Base-by-base conservation (phyloP, 2,329 filamentous ascomycete genomes). In the Zymoseptoria passerinii region DNA sequence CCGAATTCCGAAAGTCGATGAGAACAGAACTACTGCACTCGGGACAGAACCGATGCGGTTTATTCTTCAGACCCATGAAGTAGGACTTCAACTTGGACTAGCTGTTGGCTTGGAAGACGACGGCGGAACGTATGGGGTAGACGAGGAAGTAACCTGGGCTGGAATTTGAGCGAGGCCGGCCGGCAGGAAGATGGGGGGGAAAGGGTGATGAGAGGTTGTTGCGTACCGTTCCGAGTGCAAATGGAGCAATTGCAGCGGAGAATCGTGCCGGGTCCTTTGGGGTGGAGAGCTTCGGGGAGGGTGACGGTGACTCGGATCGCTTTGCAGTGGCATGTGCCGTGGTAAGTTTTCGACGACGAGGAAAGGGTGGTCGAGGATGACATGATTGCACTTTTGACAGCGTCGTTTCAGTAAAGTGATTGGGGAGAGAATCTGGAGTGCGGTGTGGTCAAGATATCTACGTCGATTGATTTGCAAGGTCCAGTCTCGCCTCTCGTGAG, bases 161-260 rank as follows among this genome's bases (percentile, higher is more conserved):
- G 23, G 23, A 23, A 23, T 23, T 23, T 23, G 23, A 23, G 23
- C 23, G 4, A 23, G 23, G 23, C 23, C 23, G 23, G n/a, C n/a
- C n/a, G n/a, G n/a, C n/a, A n/a, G n/a, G n/a, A n/a, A n/a, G n/a
- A n/a, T n/a, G n/a, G n/a, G 29, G 49, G 40, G 35, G 16, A 1
- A 28, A 23, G 28, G 18, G 29, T 52, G 19, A n/a, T n/a, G 35
- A 40, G 23, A 49, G 19, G n/a, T 27, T 16, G 4, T 16, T 23
- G 23, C 19, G 16, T n/a, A 61, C 61, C 64, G 50, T 66, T 65
- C 58, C 66, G 65, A 28, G 57, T 61, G 59, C 66, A 69, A 54
- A 66, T 66, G 19, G 63, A 66, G 60, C 67, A 69, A 50, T 66
- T 68, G 62, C 67, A 68, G 10, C 56, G 28, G 10, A 55, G 57